Evolutionary conservation across 768 basidiomycete species (phyloP).

Genomic region (Suillus fuscotomentosus): DNA sequence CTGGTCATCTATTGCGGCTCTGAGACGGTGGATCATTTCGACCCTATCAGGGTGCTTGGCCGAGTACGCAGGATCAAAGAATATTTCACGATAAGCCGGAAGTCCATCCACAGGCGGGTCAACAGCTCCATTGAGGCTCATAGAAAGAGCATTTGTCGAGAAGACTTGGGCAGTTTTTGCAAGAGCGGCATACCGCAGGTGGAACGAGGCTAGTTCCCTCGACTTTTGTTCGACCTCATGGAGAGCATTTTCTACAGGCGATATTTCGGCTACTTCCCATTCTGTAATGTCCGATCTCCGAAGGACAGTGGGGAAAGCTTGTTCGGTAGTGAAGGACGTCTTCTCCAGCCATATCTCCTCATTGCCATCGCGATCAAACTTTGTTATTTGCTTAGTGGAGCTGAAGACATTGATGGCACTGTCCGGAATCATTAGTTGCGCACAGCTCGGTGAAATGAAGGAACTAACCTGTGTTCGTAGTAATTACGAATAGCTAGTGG

Average conservation of each 20-base stretch:
- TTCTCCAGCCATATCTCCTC: constrained; percentile 90
- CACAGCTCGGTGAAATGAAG: neutral
- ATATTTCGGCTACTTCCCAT: constrained; percentile 70
- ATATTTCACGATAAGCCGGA: constrained; percentile 71
- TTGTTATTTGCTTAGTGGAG: constrained; percentile 66
- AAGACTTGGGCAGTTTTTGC: constrained; percentile 73
- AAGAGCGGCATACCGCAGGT: constrained; percentile 72
- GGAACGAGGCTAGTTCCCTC: constrained; percentile 67
- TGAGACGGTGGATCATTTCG: constrained; percentile 71
- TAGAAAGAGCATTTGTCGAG: constrained; percentile 78
- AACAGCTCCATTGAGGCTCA: constrained; percentile 84
- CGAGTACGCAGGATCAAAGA: constrained; percentile 71
- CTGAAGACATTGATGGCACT: constrained; percentile 87
- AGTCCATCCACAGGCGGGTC: constrained; percentile 80
- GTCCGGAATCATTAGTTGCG: constrained; percentile 7
- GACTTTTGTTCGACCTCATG: constrained; percentile 80
- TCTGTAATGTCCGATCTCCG: constrained; percentile 84
- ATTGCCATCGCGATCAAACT: constrained; percentile 57
- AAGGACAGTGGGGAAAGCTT: constrained; percentile 88
- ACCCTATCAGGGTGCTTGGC: constrained; percentile 66
- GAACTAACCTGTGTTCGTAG: constrained; percentile 76
- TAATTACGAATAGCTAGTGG: constrained; percentile 77
- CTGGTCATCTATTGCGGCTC: constrained; percentile 77
- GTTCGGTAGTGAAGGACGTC: constrained; percentile 82
- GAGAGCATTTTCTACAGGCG: constrained; percentile 82